Percentiles rank a stretch among this genome's conserved stretches.
phyloP scores from a whole-genome alignment of 495 filamentous ascomycete species.

The Penicillium daleae region DNA sequence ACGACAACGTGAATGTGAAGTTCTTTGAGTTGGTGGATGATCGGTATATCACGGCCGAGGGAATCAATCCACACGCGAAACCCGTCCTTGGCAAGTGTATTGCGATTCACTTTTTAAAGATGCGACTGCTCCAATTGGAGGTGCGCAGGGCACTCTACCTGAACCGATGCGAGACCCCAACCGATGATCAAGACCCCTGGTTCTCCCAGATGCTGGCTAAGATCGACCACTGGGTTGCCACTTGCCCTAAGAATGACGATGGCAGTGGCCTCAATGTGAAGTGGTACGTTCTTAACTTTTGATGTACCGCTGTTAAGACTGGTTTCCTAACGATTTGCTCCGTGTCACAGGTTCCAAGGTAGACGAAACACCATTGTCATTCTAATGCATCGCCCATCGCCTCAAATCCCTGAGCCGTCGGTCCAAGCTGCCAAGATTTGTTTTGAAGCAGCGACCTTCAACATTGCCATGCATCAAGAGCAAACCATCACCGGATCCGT shows the following conservation, averaged over 20 bases:
- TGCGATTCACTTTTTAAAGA: constrained; percentile 89
- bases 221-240: constrained; percentile 71
- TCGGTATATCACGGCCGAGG: constrained; percentile 76
- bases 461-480: constrained; percentile 74
- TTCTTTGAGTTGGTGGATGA: constrained; percentile 83
- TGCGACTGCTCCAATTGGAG: constrained; percentile 86
- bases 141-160: constrained; percentile 83
- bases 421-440: constrained; percentile 72
- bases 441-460: constrained; percentile 78
- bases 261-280: constrained; percentile 66
- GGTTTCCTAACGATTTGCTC: background rate
- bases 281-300: constrained; percentile 53
- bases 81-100: constrained; percentile 78
- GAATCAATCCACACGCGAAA: constrained; percentile 66
- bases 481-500: constrained; percentile 74
- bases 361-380: constrained; percentile 83
- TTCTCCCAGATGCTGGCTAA: constrained; percentile 78
- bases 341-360: constrained; percentile 65
- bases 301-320: background rate
- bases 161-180: constrained; percentile 71
- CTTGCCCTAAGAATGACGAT: constrained; percentile 62
- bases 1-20: constrained; percentile 78
- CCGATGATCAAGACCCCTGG: constrained; percentile 80
- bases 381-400: constrained; percentile 82
- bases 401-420: constrained; percentile 85